Evolutionary conservation across 1,139 yeast species (phyloP).

Genomic region (Taiozyma sp.): DNA sequence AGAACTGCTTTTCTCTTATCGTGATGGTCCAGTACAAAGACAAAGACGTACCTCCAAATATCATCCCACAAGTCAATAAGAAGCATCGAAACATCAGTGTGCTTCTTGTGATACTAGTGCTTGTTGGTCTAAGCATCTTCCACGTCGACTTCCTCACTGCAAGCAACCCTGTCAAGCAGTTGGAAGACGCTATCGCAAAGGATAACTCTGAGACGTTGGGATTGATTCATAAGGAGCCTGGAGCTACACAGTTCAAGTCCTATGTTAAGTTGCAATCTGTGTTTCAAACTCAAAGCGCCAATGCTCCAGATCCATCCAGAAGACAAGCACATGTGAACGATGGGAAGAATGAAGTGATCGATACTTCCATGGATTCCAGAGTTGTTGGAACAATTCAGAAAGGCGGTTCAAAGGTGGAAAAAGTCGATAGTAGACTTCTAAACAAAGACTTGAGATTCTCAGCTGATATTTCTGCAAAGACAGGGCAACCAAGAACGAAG

Average conservation of each 20-base stretch:
- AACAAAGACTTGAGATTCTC: not conserved
- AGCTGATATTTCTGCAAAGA: not conserved
- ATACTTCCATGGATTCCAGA: constrained; percentile 11
- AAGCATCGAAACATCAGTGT: not conserved
- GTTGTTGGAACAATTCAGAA: constrained; percentile 13
- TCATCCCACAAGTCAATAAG: not conserved
- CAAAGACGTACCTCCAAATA: not conserved
- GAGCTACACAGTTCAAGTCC: not conserved
- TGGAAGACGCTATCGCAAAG: not conserved
- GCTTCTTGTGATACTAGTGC: not conserved
- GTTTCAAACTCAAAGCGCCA: not conserved
- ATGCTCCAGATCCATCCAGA: not conserved
- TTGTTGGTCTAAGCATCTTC: not conserved
- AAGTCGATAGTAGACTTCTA: not conserved
- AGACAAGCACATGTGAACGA: not conserved
- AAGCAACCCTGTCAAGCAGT: not conserved
- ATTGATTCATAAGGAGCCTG: not conserved
- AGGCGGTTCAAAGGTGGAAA: not conserved
- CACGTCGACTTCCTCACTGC: not conserved
- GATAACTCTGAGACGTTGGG: not conserved
- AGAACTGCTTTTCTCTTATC: not conserved
- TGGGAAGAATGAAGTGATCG: constrained; percentile 8
- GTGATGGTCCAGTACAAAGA: constrained; percentile 1
- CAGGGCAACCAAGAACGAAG: not conserved
- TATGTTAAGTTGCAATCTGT: not conserved